Conservation (phyloP, 306 rosid species). For the Trifolium pratense region DNA sequence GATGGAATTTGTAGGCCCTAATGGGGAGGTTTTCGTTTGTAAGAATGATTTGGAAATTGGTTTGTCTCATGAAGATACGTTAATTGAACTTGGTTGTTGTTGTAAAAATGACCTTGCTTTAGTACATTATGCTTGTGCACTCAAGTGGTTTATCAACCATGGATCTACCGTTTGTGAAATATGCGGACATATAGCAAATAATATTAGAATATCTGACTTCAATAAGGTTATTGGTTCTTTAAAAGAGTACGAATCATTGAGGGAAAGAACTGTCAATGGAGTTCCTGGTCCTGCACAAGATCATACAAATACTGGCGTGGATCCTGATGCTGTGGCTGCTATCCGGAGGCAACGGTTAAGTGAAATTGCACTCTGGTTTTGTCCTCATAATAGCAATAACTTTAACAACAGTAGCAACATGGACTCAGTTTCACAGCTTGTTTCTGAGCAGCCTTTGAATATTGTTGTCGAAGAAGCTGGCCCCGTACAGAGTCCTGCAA, state of each 20-base stretch:
- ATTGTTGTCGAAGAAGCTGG: constrained; percentile 56
- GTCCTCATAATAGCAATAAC: constrained; percentile 60
- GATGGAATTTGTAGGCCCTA: constrained; percentile 82
- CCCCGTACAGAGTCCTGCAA: constrained; percentile 69
- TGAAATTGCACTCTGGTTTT: constrained; percentile 93
- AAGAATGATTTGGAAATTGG: constrained; percentile 81
- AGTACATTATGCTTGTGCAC: constrained; percentile 95
- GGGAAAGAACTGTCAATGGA: constrained; percentile 87
- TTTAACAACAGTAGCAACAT: constrained; percentile 48
- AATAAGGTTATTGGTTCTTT: constrained; percentile 72
- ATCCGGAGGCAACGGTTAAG: constrained; percentile 85
- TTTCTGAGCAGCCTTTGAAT: constrained; percentile 68
- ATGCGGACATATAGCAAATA: constrained; percentile 76
- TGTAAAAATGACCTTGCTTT: constrained; percentile 94
- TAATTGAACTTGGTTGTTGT: constrained; percentile 91
- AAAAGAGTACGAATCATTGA: constrained; percentile 82
- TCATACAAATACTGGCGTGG: constrained; percentile 56
- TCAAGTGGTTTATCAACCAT: constrained; percentile 95
- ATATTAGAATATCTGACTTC: constrained; percentile 74
- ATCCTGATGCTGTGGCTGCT: constrained; percentile 98
- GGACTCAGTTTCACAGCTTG: constrained; percentile 62
- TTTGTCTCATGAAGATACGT: constrained; percentile 61
- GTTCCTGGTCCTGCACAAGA: constrained; percentile 62
- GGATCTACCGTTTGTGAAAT: constrained; percentile 96
- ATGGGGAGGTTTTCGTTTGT: constrained; percentile 87